phyloP scores from a whole-genome alignment of 2,329 filamentous ascomycete species.

The Nemania diffusa region DNA sequence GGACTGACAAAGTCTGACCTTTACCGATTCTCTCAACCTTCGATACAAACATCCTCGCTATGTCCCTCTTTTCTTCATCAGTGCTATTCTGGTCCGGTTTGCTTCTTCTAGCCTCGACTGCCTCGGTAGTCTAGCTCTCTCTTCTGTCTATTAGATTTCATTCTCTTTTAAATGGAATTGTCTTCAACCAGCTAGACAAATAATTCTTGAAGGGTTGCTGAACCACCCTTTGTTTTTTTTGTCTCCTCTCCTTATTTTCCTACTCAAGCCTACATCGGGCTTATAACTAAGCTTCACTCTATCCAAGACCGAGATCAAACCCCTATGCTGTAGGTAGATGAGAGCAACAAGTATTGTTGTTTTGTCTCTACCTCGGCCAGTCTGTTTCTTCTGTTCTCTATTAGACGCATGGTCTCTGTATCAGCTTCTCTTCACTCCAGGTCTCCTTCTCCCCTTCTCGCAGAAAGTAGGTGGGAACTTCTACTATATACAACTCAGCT shows the following conservation, averaged over 20 bases:
- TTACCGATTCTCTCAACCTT: not conserved
- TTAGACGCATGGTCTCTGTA: not conserved
- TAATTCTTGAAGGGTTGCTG: not conserved
- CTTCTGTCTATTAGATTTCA: not conserved
- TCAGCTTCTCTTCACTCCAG: not conserved
- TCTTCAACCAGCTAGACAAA: not conserved
- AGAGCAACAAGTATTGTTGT: conserved; percentile 1
- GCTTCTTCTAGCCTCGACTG: not conserved
- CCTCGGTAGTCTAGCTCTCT: not conserved
- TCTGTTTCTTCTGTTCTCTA: not conserved
- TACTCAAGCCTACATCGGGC: not conserved
- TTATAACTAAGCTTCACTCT: not conserved
- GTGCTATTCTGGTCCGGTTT: not conserved
- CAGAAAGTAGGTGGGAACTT: not conserved
- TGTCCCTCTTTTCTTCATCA: not conserved
- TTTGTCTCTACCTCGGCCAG: not conserved
- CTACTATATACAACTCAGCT: not conserved
- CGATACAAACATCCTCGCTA: not conserved
- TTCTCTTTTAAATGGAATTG: not conserved
- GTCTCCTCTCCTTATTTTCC: not conserved
- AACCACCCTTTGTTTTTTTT: not conserved
- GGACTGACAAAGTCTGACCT: not conserved
- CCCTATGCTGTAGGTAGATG: not conserved
- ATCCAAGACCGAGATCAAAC: not conserved
- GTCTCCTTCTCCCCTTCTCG: not conserved